Evolutionary conservation across 345 rosid species (phyloP).

Genomic region (Sapria himalayana): DNA sequence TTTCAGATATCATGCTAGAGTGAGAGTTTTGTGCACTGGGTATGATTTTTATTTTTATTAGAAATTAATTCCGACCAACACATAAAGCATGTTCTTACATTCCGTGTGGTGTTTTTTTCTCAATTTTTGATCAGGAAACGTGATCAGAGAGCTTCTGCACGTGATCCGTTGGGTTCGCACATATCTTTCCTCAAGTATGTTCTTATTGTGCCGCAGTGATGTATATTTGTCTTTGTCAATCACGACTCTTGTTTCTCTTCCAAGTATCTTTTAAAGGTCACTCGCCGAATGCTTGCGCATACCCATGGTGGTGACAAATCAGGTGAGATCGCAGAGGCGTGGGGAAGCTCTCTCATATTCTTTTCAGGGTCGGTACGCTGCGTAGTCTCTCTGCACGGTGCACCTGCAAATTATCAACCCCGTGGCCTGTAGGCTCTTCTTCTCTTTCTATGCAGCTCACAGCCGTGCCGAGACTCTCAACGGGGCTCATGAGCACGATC

Average conservation of each 20-base stretch:
- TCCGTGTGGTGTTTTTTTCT: no score
- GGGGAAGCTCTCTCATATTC: slow-evolving; percentile 27
- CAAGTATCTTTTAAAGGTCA: slow-evolving; percentile 28
- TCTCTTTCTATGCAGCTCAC: slow-evolving; percentile 20
- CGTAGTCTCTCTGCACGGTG: no score
- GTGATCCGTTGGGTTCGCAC: slow-evolving; percentile 57
- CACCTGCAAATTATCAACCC: no score
- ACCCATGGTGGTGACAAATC: slow-evolving; percentile 71
- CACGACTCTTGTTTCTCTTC: slow-evolving; percentile 2
- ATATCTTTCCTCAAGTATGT: slow-evolving; percentile 56
- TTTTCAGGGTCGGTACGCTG: slow-evolving; percentile 90
- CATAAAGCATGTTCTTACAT: no score
- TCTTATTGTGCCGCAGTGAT: slow-evolving; percentile 1
- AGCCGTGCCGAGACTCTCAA: slow-evolving; percentile 13
- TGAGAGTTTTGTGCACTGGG: no score
- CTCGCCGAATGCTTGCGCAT: slow-evolving; percentile 69
- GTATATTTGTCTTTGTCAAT: slow-evolving; percentile 3
- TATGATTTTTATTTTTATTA: no score
- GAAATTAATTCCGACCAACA: no score
- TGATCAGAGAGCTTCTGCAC: slow-evolving; percentile 27
- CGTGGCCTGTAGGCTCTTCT: no score
- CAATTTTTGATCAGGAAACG: slow-evolving; percentile 33
- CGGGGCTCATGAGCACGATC: slow-evolving; percentile 22
- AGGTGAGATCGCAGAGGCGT: slow-evolving; percentile 54
- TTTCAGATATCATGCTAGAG: no score